phyloP scores from a whole-genome alignment of 306 rosid species.

The Urtica urens region DNA sequence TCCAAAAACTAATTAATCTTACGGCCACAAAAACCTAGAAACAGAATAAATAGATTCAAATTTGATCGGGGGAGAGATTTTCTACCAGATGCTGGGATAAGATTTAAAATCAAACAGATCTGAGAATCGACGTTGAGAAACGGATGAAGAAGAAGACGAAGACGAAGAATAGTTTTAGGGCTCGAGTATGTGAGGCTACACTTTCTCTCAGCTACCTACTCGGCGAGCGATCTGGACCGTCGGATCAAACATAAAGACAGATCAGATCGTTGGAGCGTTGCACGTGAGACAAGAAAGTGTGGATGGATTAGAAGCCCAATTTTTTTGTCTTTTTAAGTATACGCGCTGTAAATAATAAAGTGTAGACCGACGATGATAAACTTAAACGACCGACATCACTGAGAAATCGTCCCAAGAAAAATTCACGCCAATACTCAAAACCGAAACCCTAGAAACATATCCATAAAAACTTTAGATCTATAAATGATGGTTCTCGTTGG shows the following conservation, averaged over 20 bases:
- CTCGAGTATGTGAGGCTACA: conserved; percentile 8
- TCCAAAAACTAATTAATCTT: too few relatives aligned
- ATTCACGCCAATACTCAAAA: too few relatives aligned
- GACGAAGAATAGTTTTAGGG: neutral
- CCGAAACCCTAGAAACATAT: too few relatives aligned
- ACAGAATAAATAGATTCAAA: neutral
- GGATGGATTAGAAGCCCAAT: too few relatives aligned
- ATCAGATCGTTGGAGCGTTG: neutral
- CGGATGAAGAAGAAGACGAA: neutral
- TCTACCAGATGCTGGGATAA: neutral
- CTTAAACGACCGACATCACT: too few relatives aligned
- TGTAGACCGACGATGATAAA: too few relatives aligned
- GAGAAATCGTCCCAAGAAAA: too few relatives aligned
- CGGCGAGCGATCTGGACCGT: conserved; percentile 1
- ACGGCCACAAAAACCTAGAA: neutral
- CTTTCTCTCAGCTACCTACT: conserved; percentile 9
- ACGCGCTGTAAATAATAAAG: too few relatives aligned
- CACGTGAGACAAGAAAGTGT: neutral
- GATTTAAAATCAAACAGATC: neutral
- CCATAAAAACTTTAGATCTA: too few relatives aligned
- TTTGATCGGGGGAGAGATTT: neutral
- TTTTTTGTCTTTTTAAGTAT: too few relatives aligned
- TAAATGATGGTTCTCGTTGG: too few relatives aligned
- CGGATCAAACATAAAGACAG: neutral
- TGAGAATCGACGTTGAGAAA: neutral